These are phyloP conservation scores for Komagataella phaffii DNA, from an alignment of 805 yeast species.

Conservation along the genomic window DNA sequence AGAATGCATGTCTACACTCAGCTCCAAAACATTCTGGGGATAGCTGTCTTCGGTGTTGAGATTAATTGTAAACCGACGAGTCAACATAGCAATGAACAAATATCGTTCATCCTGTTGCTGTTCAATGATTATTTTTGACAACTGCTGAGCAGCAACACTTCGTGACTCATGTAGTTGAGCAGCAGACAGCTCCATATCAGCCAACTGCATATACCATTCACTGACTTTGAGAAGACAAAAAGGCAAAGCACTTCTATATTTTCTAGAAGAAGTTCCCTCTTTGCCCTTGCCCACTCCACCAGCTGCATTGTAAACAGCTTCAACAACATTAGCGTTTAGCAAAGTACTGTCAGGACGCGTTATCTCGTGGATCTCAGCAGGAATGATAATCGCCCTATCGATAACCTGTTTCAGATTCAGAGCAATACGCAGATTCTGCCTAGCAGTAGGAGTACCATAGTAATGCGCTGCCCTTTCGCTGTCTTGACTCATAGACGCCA, in stretches of 20 bases:
- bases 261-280: conserved; percentile 37
- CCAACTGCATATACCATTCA: conserved; percentile 60
- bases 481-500: not conserved
- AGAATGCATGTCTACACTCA: conserved; percentile 79
- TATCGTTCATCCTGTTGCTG: conserved; percentile 41
- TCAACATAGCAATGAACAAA: conserved; percentile 61
- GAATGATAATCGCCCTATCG: conserved; percentile 59
- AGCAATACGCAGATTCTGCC: conserved; percentile 59
- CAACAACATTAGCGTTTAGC: conserved; percentile 42
- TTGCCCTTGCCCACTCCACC: conserved; percentile 62
- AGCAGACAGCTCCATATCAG: conserved; percentile 49
- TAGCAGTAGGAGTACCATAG: conserved; percentile 37
- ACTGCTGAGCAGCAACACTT: conserved; percentile 56
- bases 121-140: conserved; percentile 64
- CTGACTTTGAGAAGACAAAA: conserved; percentile 67
- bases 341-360: conserved; percentile 44
- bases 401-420: conserved; percentile 60
- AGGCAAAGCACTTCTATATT: conserved; percentile 54
- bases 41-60: conserved; percentile 45
- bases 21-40: conserved; percentile 68
- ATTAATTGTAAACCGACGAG: conserved; percentile 59
- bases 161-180: conserved; percentile 48
- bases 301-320: conserved; percentile 57
- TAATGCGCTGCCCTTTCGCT: not conserved
- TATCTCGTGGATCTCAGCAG: conserved; percentile 36